Evolutionary conservation across 805 yeast genomes (phyloP).

Genomic region (Yueomyces sp.): DNA sequence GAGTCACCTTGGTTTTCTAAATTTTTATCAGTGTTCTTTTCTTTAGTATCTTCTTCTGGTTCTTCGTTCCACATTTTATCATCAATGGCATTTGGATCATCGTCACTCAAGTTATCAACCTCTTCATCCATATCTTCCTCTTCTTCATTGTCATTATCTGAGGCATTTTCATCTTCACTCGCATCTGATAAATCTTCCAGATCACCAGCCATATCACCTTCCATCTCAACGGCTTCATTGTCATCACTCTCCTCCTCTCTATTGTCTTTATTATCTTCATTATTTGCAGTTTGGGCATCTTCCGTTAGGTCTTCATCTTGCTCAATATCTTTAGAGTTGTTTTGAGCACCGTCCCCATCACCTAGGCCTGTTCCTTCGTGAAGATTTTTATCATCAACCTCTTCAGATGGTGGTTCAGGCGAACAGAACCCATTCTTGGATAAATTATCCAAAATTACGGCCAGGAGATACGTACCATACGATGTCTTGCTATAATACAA

Average conservation of each 20-base stretch:
- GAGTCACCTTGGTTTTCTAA: slow-evolving; percentile 43
- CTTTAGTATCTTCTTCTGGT: slow-evolving; percentile 60
- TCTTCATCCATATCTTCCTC: slow-evolving; percentile 78
- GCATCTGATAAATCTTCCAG: slow-evolving; percentile 67
- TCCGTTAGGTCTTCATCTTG: slow-evolving; percentile 86
- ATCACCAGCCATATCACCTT: slow-evolving; percentile 95
- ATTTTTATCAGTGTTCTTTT: slow-evolving; percentile 65
- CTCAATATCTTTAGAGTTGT: slow-evolving; percentile 71
- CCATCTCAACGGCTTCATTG: slow-evolving; percentile 86
- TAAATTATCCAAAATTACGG: slow-evolving; percentile 41
- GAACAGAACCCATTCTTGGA: slow-evolving; percentile 83
- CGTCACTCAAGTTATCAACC: slow-evolving; percentile 74
- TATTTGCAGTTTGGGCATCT: slow-evolving; percentile 58
- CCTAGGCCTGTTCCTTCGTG: slow-evolving; percentile 89
- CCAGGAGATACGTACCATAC: slow-evolving; percentile 47
- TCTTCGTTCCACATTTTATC: slow-evolving; percentile 98
- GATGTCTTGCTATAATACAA: slow-evolving; percentile 40
- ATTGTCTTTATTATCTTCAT: slow-evolving; percentile 57
- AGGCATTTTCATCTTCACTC: slow-evolving; percentile 21
- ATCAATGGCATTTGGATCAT: slow-evolving; percentile 90
- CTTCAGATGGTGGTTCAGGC: slow-evolving; percentile 62
- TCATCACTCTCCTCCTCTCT: slow-evolving; percentile 34
- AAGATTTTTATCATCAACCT: slow-evolving; percentile 48
- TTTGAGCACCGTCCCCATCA: slow-evolving; percentile 80
- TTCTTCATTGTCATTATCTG: slow-evolving; percentile 37